These are phyloP conservation scores for Drosera capensis DNA, from an alignment of 148 eudicot species.

Conservation along the genomic window DNA sequence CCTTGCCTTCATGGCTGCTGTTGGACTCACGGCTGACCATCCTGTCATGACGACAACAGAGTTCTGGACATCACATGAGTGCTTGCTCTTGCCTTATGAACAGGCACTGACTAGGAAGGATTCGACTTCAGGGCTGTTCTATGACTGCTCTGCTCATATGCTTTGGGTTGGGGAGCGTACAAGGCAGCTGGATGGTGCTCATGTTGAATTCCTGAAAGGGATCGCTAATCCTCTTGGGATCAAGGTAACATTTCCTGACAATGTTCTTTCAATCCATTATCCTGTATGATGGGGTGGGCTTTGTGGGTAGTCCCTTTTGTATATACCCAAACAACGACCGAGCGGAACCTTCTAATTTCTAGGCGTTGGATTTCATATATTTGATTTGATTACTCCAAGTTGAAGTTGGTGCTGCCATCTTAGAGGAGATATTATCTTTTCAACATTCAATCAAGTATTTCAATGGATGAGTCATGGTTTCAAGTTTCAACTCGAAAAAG, in stretches of 20 bases:
- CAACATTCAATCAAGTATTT: neutral
- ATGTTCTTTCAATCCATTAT: no score
- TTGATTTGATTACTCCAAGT: neutral
- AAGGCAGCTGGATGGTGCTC: slow-evolving; percentile 91
- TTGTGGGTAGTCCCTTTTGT: no score
- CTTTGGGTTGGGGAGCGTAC: slow-evolving; percentile 94
- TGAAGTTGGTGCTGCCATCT: neutral
- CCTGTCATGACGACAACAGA: slow-evolving; percentile 79
- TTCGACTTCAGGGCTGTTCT: slow-evolving; percentile 75
- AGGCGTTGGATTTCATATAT: neutral
- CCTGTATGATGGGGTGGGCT: no score
- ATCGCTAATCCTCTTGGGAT: slow-evolving; percentile 91
- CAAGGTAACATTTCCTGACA: slow-evolving; percentile 33
- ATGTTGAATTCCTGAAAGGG: slow-evolving; percentile 83
- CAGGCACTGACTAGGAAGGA: slow-evolving; percentile 78
- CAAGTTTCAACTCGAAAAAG: no score
- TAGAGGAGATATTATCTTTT: neutral
- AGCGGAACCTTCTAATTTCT: no score
- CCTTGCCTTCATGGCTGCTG: slow-evolving; percentile 93
- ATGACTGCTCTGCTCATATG: slow-evolving; percentile 91
- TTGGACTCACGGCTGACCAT: slow-evolving; percentile 79
- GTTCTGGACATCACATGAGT: slow-evolving; percentile 95
- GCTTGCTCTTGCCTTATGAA: slow-evolving; percentile 80
- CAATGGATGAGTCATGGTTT: neutral
- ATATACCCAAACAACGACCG: no score